A percentile compares a stretch with the other conserved stretches of the same genome.
phyloP scores from a whole-genome alignment of 1,139 yeast species.

The Sugiyamaella neomexicana region DNA sequence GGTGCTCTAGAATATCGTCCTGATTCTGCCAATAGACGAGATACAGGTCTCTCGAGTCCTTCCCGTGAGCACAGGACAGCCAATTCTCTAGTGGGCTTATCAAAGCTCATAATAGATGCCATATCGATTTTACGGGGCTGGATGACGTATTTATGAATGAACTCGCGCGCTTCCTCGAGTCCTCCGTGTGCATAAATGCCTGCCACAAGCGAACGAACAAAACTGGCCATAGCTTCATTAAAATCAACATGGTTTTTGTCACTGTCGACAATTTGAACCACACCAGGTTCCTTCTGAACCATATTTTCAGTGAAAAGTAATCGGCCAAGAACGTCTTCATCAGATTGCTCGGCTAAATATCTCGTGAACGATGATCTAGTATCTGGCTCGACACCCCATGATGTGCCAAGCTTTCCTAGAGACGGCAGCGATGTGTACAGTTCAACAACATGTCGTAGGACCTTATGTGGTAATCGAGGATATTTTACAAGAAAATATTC shows the following conservation, averaged over 20 bases:
- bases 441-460: constrained; percentile 71
- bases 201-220: constrained; percentile 52
- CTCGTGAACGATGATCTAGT: constrained; percentile 62
- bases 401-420: constrained; percentile 59
- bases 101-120: constrained; percentile 71
- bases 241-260: constrained; percentile 39
- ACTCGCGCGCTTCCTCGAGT: constrained; percentile 58
- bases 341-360: constrained; percentile 67
- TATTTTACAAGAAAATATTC: constrained; percentile 72
- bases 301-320: constrained; percentile 36
- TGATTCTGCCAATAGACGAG: constrained; percentile 86
- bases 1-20: constrained; percentile 87
- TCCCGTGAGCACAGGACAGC: constrained; percentile 77
- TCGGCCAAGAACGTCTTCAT: constrained; percentile 44
- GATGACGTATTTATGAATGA: constrained; percentile 70
- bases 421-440: constrained; percentile 68
- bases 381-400: constrained; percentile 90
- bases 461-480: constrained; percentile 85
- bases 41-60: constrained; percentile 70
- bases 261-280: constrained; percentile 41
- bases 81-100: constrained; percentile 83
- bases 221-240: constrained; percentile 48
- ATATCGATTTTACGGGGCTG: constrained; percentile 72
- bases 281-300: constrained; percentile 45
- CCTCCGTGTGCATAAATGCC: constrained; percentile 51